Evolutionary conservation across 2,329 filamentous ascomycete species (phyloP), one percentile per base, ranked within the genome.

Genomic region (Coniella lustricola): DNA sequence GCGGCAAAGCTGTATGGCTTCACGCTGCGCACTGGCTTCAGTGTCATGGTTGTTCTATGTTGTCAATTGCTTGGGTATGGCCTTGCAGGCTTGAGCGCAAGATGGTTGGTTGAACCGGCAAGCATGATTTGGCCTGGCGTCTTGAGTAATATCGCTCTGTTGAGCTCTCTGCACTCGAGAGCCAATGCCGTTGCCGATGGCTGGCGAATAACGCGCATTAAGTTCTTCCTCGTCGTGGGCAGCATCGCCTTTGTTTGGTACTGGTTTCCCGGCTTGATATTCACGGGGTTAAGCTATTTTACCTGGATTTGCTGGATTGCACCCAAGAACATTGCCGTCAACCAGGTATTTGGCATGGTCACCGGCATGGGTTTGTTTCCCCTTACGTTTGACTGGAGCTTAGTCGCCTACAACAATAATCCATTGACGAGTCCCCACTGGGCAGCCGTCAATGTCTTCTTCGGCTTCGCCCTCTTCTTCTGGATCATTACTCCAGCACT

Each of bases 311-410:
- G 75, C 32, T 84, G 81, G 79, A 78, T 81, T 54, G 74, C 73
- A 9, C 82, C 82, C 2, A 70, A 81, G 31, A 82, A 76, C 52
- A 66, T 78, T 2, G 62, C 79, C 13, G 65, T 85, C 50, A 85
- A 85, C 59, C 81, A 85, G 59, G 59, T 85, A 7, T 85, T 85
- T 50, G 82, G 82, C 3, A 79, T 78, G 5, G 71, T 71, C 47
- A 76, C 75, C 5, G 81, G 82, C 1, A 64, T 85, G 4, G 79
- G 76, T 0, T 64, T 86, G 12, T 68, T 85, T 21, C 81, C 81
- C 10, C 72, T 84, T 13, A 83, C 81, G 0, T 79, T 86, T 49
- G 82, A 85, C 63, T 85, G 82, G 82, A 76, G 74, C 43, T 47
- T 53, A 48, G 39, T 53, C 7, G 63, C 66, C 0, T 70, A 70